Base-by-base conservation (phyloP, 352 stramenopile genomes). In the Pythium aphanidermatum region DNA sequence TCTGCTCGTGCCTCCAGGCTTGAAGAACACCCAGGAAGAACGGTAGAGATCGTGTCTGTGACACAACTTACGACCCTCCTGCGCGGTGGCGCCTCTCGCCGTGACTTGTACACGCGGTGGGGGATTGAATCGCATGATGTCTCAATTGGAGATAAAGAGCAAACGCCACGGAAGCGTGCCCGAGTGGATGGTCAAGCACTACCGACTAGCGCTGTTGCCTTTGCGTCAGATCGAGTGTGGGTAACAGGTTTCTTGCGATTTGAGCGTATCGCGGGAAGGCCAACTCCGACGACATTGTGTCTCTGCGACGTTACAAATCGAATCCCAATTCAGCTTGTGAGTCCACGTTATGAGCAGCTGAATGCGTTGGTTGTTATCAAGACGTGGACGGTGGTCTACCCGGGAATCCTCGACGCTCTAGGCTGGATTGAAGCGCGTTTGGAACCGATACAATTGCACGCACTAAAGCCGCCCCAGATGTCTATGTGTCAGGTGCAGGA, bases 341-440 rank as follows among this genome's bases (percentile, higher is more conserved):
- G 66, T 4, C 72, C 74, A 11, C 40, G 43, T 24, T 47, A 63
- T 3, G 38, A 60, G 34, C 20, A 65, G 6, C 51, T 86, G 5
- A 58, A 73, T 47, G 60, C 69, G 16, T 48, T 83, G n/a, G 61
- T 89, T 9, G 60, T 84, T 8, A 45, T 89, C 1, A 81, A 84
- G 40, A 32, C 24, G 7, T 87, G 78, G 74, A 68, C 65, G n/a
- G 46, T 76, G 13, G 60, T 89, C 23, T 4, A 33, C 39, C 21
- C 4, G 27, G 63, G 33, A 24, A 40, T 43, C 14, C 34, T 51
- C 4, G 42, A 40, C 11, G n/a, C 20, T 0, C 41, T 37, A 9
- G 41, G 54, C 16, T 70, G 70, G 40, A 49, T 90, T 11, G 78
- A 86, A 42, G 50, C 82, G 0, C 59, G 70, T 16, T 43, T 50